Conservation (phyloP, 306 rosid species). For the Mucuna pruriens region DNA sequence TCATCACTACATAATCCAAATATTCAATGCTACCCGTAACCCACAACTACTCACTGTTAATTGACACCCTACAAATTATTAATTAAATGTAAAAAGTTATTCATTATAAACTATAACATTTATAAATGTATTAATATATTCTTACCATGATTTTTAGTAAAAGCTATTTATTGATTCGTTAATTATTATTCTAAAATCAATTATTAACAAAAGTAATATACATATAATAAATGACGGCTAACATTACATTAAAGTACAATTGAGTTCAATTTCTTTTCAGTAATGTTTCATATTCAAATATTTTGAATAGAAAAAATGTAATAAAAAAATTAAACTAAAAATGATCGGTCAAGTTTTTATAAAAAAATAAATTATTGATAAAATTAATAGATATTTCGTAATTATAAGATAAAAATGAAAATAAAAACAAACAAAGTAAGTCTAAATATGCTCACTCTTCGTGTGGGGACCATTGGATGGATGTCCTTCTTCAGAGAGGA, state of each 20-base stretch:
- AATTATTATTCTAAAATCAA: background rate
- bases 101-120: background rate
- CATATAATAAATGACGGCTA: too few relatives aligned
- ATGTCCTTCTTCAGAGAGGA: background rate
- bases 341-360: too few relatives aligned
- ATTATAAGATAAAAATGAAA: too few relatives aligned
- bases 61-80: conserved; percentile 3
- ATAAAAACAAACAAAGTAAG: too few relatives aligned
- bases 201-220: background rate
- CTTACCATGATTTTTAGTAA: background rate
- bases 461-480: conserved; percentile 46
- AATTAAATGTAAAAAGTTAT: background rate
- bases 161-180: background rate
- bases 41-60: conserved; percentile 17
- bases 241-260: too few relatives aligned
- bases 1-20: background rate
- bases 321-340: too few relatives aligned
- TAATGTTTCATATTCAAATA: too few relatives aligned
- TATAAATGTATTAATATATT: background rate
- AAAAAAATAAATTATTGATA: too few relatives aligned
- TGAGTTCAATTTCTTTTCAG: too few relatives aligned
- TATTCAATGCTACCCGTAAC: conserved; percentile 36
- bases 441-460: conserved; percentile 23
- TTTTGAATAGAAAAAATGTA: too few relatives aligned
- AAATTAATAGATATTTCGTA: too few relatives aligned